phyloP scores from a whole-genome alignment of 352 stramenopile species.

The Globisporangium abappressorium region DNA sequence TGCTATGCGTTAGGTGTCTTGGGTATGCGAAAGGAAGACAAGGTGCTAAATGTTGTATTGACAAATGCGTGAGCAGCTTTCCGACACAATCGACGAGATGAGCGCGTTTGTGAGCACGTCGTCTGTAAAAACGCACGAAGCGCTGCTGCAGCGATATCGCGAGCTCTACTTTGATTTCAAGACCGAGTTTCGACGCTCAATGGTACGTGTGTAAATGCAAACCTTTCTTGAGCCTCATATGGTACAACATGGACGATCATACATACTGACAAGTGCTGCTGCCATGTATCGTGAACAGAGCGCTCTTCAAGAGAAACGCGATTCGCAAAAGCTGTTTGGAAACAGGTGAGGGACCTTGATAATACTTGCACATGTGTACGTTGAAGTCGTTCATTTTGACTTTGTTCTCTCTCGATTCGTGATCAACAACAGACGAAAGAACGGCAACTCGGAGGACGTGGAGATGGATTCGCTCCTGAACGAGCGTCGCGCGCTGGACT shows the following conservation, averaged over 20 bases:
- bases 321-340: constrained; percentile 80
- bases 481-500: constrained; percentile 76
- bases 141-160: constrained; percentile 92
- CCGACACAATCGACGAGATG: constrained; percentile 86
- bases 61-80: constrained; percentile 43
- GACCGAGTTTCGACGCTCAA: constrained; percentile 91
- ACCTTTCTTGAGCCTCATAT: too few relatives aligned
- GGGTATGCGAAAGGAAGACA: neutral
- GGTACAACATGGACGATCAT: neutral
- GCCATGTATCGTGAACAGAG: constrained; percentile 37
- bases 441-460: constrained; percentile 47
- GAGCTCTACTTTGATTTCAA: constrained; percentile 96
- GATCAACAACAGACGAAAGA: constrained; percentile 30
- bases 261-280: neutral
- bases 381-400: neutral
- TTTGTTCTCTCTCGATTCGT: neutral
- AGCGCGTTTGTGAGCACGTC: constrained; percentile 67
- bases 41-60: neutral
- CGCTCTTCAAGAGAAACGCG: constrained; percentile 74
- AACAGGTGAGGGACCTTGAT: constrained; percentile 41
- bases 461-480: constrained; percentile 82
- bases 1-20: neutral
- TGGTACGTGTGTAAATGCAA: constrained; percentile 33
- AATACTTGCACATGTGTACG: neutral
- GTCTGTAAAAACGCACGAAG: constrained; percentile 78